phyloP scores from a whole-genome alignment of 2,329 filamentous ascomycete species.

The Colletotrichum lini region DNA sequence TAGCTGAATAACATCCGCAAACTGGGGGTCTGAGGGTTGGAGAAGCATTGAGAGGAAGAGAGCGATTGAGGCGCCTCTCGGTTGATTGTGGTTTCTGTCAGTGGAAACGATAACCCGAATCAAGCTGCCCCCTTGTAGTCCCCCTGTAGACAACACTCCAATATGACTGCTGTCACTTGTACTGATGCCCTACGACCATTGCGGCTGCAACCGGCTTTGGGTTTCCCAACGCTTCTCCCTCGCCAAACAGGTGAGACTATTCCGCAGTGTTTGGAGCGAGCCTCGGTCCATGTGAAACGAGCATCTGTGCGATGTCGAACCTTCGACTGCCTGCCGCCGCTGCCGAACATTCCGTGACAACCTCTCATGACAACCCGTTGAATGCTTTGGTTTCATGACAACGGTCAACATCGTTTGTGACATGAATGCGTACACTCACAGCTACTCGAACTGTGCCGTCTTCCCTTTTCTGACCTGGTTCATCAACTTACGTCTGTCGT shows the following conservation, averaged over 20 bases:
- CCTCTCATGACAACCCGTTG: background rate
- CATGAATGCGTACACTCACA: background rate
- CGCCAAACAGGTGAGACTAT: background rate
- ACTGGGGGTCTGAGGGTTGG: background rate
- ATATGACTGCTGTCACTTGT: background rate
- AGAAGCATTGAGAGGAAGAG: too few relatives aligned
- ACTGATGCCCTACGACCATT: background rate
- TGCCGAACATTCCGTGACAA: background rate
- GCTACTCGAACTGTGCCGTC: too few relatives aligned
- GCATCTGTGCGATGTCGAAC: constrained; percentile 1
- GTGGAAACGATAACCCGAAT: too few relatives aligned
- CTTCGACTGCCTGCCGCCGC: background rate
- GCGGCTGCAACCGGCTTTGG: background rate
- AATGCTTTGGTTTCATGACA: background rate
- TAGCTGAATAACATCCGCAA: background rate
- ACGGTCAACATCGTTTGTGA: background rate
- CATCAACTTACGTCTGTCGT: background rate
- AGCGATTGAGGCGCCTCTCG: too few relatives aligned
- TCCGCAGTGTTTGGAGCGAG: background rate
- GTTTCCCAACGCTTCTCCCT: background rate
- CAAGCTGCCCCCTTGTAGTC: too few relatives aligned
- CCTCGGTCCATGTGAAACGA: constrained; percentile 22
- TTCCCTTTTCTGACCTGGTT: background rate
- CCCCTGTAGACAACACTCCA: background rate
- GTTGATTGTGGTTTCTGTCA: too few relatives aligned